Evolutionary conservation across 164 flowering plant genomes (phyloP), one percentile per base, ranked within the genome.

Genomic region (Stephania yunnanensis): DNA sequence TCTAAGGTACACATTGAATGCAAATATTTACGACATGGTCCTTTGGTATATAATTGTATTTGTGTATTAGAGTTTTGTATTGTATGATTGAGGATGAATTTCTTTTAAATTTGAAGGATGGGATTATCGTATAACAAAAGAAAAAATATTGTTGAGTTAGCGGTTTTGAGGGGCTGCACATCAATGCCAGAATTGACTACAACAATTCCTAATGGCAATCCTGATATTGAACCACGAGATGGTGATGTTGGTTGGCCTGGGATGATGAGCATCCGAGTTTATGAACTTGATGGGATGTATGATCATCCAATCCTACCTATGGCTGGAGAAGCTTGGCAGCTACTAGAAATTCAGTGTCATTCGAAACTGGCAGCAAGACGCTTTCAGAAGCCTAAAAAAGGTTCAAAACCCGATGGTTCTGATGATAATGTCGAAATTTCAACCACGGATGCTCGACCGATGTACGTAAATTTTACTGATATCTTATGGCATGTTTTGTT

Each of bases 251-350:
- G 98, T 69, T 95, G 99, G 95, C 99, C 99, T 79, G 99, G 99
- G 65, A 93, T 95, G 93, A 95, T 92, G 99, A 95, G 95, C 78
- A 91, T 95, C 73, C 81, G 98, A 78, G 90, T 91, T 76, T 86
- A 92, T 87, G 99, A 95, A 83, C 90, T 93, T 80, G 98, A 95
- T 85, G 97, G 97, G 46, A 90, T 88, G 90, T 94, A 88, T 85
- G 99, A 95, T 81, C 98, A 95, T 86, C 99, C 98, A 46, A 83
- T 89, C 79, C 80, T 95, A 31, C 96, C 99, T 44, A 85, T 95
- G 95, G 87, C 95, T 81, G 99, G 99, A 79, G 98, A 95, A 19
- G 75, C 85, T 66, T 93, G 96, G 87, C 99, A 95, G 80, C 80
- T 93, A 22, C 79, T 95, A 61, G 99, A 95, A 82, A 89, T 95